A percentile compares a stretch with the other conserved stretches of the same genome.
phyloP scores from a whole-genome alignment of 1,284 basidiomycete genomes.

The Cryptococcus floricola region DNA sequence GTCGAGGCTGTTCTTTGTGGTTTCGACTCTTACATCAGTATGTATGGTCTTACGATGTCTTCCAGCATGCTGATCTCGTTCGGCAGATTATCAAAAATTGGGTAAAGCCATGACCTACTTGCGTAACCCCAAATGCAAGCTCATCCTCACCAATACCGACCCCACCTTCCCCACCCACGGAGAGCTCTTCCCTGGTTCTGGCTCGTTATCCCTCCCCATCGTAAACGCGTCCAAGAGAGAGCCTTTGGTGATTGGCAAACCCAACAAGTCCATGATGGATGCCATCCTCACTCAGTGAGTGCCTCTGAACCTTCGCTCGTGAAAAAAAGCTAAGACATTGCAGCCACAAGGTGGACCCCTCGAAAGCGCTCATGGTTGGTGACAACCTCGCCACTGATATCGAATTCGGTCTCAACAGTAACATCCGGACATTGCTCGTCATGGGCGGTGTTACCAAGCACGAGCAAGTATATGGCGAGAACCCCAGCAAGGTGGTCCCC shows the following conservation, averaged over 20 bases:
- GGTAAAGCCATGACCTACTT: constrained; percentile 92
- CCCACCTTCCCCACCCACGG: constrained; percentile 78
- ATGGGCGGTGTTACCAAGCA: constrained; percentile 81
- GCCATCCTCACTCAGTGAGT: constrained; percentile 89
- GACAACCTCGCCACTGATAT: constrained; percentile 89
- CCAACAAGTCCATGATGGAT: constrained; percentile 86
- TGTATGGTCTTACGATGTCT: constrained; percentile 8
- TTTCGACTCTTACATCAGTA: constrained; percentile 55
- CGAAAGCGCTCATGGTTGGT: constrained; percentile 87
- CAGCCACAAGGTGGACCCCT: constrained; percentile 79
- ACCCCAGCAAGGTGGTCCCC: constrained; percentile 67
- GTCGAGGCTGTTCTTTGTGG: constrained; percentile 91
- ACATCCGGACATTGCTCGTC: constrained; percentile 82
- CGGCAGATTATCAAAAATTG: constrained; percentile 80
- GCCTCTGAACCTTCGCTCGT: neutral
- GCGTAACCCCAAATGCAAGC: constrained; percentile 71
- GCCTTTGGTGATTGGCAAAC: constrained; percentile 85
- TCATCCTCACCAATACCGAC: constrained; percentile 91
- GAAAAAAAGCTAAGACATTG: neutral
- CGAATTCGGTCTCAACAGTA: constrained; percentile 79
- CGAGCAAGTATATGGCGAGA: constrained; percentile 67
- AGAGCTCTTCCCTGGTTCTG: constrained; percentile 72
- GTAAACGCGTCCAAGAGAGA: constrained; percentile 62
- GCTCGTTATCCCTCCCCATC: constrained; percentile 77
- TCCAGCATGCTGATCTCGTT: neutral